Evolutionary conservation across 495 filamentous ascomycete genomes (phyloP), one percentile per base, ranked within the genome.

Genomic region (Durotheca rogersii): DNA sequence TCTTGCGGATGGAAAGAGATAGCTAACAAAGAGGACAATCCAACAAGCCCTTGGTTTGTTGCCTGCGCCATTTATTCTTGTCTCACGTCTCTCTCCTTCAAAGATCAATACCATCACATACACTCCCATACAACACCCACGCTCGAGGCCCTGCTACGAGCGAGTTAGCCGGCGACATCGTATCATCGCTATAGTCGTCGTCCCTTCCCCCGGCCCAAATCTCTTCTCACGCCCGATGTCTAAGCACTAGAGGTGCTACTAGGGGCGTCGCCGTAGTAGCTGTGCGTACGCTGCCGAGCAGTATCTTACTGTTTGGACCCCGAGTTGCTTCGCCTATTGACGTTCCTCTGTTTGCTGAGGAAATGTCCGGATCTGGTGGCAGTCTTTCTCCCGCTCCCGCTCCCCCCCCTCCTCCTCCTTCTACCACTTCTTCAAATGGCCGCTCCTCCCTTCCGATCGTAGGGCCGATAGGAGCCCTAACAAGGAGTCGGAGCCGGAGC

Each of bases 21-120:
- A 56, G 16, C 29, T 53, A 58, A 70, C 67, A 70, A 70, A 70
- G 67, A 60, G 56, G 53, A 70, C 66, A 70, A 70, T 70, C 67
- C 55, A 57, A 62, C 54, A 60, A 62, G 51, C 44, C 54, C 59
- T 48, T 53, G 23, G 49, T 62, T 62, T 59, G 56, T 60, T 55
- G 46, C 27, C 48, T 51, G 35, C 45, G 35, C 50, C 60, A 57
- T 56, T 62, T 61, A 54, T 51, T 48, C 56, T 56, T 56, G 52
- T 55, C 51, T 60, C 51, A 56, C 47, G 27, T 51, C 51, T 51
- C 51, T 56, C 39, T 51, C 39, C 38, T 54, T 47, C 47, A 46
- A 51, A n/a, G n/a, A 60, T 53, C 40, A 30, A 48, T 16, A 35
- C 47, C 43, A 51, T 37, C 51, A 60, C 51, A 41, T 43, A 46